Evolutionary conservation across 345 rosid species (phyloP).

Genomic region (Turritis glabra): DNA sequence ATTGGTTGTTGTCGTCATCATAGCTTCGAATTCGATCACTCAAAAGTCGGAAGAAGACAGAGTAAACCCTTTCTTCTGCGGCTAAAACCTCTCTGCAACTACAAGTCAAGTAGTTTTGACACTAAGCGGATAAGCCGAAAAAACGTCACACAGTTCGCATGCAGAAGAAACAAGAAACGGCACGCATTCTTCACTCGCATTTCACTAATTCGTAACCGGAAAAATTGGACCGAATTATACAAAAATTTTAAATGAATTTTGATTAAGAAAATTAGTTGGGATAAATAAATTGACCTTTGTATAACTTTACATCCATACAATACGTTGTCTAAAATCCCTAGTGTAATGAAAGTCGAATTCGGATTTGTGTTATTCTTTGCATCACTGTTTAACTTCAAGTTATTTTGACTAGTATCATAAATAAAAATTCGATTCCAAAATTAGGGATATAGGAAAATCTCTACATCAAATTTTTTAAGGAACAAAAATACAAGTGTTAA

Average conservation of each 20-base stretch:
- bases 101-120: conserved; percentile 8
- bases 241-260: not conserved
- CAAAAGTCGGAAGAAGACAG: conserved; percentile 7
- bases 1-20: conserved; percentile 45
- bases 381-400: not conserved
- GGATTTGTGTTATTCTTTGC: not conserved
- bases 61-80: conserved; percentile 35
- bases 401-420: too few relatives aligned
- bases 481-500: conserved; percentile 25
- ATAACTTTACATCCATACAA: not conserved
- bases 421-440: not conserved
- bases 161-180: not conserved
- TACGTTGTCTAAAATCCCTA: not conserved
- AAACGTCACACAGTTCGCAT: conserved; percentile 21
- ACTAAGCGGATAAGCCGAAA: conserved; percentile 30
- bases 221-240: too few relatives aligned
- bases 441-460: conserved; percentile 9
- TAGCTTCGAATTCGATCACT: conserved; percentile 20
- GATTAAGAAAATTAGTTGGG: too few relatives aligned
- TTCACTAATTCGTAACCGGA: too few relatives aligned
- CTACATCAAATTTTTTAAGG: conserved; percentile 14
- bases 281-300: too few relatives aligned
- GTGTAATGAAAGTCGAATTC: not conserved
- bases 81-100: conserved; percentile 44
- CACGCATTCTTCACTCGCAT: not conserved